Evolutionary conservation across 768 basidiomycete genomes (phyloP), one percentile per base, ranked within the genome.

Genomic region (Grammothele lineata): DNA sequence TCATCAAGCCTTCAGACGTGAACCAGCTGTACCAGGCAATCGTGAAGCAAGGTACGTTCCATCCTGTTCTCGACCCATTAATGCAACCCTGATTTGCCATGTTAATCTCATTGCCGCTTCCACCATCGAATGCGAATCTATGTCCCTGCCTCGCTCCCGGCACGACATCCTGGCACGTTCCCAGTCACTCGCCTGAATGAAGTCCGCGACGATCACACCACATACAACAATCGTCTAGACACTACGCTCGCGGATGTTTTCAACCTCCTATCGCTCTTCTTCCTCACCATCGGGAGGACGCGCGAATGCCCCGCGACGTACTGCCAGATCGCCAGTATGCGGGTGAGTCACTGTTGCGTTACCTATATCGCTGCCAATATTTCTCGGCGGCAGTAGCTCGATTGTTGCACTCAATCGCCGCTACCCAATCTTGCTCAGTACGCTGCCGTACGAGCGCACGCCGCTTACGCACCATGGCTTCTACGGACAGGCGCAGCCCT

Each of bases 181-280:
- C 23, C 62, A 87, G 94, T 99, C 47, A 94, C 89, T 19, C 90
- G 79, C 61, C 73, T 99, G 40, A 97, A 96, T 67, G 85, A 90
- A 55, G 84, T 96, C 41, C 83, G 95, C 52, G 88, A 87, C 60
- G 86, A 86, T 55, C 77, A 72, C 51, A 78, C 79, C 18, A 71
- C 78, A 8, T 81, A 83, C 69, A 87, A 83, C 61, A 99, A 98
- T 66, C 76, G 96, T 41, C 76, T 99, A 37, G 96, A 99, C 70
- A 94, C 92, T 5, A 89, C 92, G 4, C 81, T 99, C 37, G 85
- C 91, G 23, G 96, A 99, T 68, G 95, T 98, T 30, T 98, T 98
- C 71, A 85, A 81, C 61, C 77, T 99, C 40, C 79, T 99, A 36
- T 95, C 92, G 12, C 78, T 99, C 55, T 97, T 96, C 77, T 99